These are phyloP conservation scores for Cryptococcus sp. DNA, from an alignment of 1,284 basidiomycete species.

Conservation along the genomic window DNA sequence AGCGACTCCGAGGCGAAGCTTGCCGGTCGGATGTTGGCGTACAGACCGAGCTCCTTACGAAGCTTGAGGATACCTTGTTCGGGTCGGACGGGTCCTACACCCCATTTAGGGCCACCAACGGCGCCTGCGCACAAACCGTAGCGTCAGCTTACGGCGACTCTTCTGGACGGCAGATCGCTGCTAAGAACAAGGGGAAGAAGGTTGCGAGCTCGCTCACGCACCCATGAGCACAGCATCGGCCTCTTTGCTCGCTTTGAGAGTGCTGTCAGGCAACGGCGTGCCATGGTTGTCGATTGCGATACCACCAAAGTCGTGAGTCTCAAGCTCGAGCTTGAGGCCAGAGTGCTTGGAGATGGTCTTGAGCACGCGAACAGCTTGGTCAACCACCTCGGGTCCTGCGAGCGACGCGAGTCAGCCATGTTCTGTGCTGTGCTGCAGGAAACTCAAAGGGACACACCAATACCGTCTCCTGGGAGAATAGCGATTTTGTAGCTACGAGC, in stretches of 20 bases:
- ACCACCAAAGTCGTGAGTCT: slow-evolving; percentile 81
- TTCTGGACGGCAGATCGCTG: no score
- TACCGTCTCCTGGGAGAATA: slow-evolving; percentile 93
- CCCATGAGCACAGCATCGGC: slow-evolving; percentile 93
- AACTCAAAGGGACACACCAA: slow-evolving; percentile 62
- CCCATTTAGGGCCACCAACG: slow-evolving; percentile 99
- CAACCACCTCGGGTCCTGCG: slow-evolving; percentile 87
- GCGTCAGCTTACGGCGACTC: not conserved
- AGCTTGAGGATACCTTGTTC: slow-evolving; percentile 90
- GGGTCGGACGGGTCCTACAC: slow-evolving; percentile 88
- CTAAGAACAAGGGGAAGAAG: no score
- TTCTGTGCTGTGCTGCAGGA: not conserved
- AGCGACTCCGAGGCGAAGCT: slow-evolving; percentile 92
- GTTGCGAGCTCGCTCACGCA: slow-evolving; percentile 55
- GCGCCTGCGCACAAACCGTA: slow-evolving; percentile 64
- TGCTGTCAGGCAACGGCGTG: slow-evolving; percentile 79
- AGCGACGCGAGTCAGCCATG: not conserved
- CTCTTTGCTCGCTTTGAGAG: slow-evolving; percentile 80
- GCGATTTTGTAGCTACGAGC: slow-evolving; percentile 69
- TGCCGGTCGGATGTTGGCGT: slow-evolving; percentile 97
- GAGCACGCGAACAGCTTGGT: slow-evolving; percentile 85
- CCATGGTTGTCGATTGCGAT: slow-evolving; percentile 86
- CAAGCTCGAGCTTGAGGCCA: slow-evolving; percentile 70
- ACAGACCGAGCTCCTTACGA: slow-evolving; percentile 89
- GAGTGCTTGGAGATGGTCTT: slow-evolving; percentile 69